These are phyloP conservation scores for Cordyceps sp. DNA, from an alignment of 2,329 filamentous ascomycete genomes.

Conservation along the genomic window DNA sequence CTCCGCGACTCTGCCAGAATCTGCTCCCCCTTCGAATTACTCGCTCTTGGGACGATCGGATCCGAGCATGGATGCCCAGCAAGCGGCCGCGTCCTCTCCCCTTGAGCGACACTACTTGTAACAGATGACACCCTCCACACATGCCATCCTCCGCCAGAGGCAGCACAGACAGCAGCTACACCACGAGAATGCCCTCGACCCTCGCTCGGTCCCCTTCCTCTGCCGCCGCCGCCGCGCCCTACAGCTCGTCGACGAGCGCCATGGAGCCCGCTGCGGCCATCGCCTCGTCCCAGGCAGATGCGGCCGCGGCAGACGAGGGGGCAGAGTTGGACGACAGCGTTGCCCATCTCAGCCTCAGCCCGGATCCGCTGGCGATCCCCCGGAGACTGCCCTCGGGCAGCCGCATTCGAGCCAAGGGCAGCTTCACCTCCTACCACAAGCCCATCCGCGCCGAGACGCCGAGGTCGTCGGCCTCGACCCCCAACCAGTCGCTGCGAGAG, in stretches of 20 bases:
- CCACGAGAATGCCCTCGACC: background rate
- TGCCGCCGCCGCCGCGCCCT: no score
- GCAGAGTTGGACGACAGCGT: no score
- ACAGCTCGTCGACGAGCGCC: no score
- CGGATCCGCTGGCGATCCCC: background rate
- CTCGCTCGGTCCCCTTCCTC: no score
- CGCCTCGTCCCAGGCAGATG: no score
- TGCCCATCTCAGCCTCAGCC: background rate
- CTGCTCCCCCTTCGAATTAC: no score
- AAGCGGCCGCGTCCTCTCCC: background rate
- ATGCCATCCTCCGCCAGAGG: background rate
- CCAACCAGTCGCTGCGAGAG: conserved; percentile 6
- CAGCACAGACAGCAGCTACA: background rate
- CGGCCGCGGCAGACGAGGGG: no score
- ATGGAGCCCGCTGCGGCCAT: no score
- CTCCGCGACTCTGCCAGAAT: no score
- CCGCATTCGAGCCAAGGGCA: conserved; percentile 12
- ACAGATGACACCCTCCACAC: conserved; percentile 1
- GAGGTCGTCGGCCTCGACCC: conserved; percentile 22
- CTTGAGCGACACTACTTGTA: conserved; percentile 1
- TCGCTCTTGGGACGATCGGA: no score
- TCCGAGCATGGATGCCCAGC: conserved; percentile 1
- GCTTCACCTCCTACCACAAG: conserved; percentile 21
- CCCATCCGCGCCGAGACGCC: conserved; percentile 23
- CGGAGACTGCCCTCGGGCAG: conserved; percentile 9